phyloP scores from a whole-genome alignment of 2,329 filamentous ascomycete genomes.

The Penicillium sp. region DNA sequence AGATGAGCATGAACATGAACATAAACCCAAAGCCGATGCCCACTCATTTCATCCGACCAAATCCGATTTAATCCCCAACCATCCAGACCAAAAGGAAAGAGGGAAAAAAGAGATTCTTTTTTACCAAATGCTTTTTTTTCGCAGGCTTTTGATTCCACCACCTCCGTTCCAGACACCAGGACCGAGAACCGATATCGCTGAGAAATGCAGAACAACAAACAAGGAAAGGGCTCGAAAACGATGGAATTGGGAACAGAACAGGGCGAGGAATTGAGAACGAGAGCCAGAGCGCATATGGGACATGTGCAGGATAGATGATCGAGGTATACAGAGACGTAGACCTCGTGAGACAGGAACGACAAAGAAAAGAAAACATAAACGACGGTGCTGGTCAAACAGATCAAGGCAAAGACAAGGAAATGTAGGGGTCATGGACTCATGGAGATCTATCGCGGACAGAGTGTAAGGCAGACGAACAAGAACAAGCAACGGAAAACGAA shows the following conservation, averaged over 20 bases:
- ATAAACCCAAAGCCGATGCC: too few relatives aligned
- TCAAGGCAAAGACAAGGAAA: constrained; percentile 9
- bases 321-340: background rate
- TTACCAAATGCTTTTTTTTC: constrained; percentile 22
- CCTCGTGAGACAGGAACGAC: constrained; percentile 1
- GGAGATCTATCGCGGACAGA: constrained; percentile 19
- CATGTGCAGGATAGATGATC: background rate
- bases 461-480: constrained; percentile 7
- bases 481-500: background rate
- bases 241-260: background rate
- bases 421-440: constrained; percentile 33
- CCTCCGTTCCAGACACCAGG: constrained; percentile 24
- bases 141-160: constrained; percentile 8
- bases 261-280: background rate
- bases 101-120: constrained; percentile 6
- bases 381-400: constrained; percentile 3
- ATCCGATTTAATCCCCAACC: constrained; percentile 12
- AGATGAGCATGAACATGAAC: background rate
- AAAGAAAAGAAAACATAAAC: constrained; percentile 9
- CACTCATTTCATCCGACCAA: background rate
- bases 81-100: too few relatives aligned
- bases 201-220: constrained; percentile 26
- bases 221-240: constrained; percentile 9
- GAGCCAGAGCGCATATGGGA: background rate
- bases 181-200: constrained; percentile 26